These are phyloP conservation scores for Panicum miliaceum DNA, from an alignment of 176 grass and related monocot species.

Conservation along the genomic window DNA sequence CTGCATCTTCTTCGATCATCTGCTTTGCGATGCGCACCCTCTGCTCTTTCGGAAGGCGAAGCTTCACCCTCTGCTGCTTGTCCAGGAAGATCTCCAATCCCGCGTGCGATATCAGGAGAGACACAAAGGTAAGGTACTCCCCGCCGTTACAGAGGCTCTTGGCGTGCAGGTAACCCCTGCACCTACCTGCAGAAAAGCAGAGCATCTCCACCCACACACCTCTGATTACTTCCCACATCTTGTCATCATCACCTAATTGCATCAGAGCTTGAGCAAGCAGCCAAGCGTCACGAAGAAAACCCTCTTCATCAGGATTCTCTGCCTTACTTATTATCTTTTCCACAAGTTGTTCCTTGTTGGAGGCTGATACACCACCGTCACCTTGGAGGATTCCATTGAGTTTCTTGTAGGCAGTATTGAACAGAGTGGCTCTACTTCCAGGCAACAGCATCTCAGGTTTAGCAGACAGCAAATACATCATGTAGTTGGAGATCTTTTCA, in stretches of 20 bases:
- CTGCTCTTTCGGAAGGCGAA: neutral
- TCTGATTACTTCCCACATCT: slow-evolving; percentile 1
- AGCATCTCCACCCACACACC: slow-evolving; percentile 12
- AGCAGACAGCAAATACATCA: neutral
- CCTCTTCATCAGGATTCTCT: neutral
- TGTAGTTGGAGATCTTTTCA: neutral
- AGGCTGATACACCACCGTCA: accelerated
- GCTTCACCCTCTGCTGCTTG: neutral
- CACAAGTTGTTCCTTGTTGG: neutral
- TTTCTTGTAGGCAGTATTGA: neutral
- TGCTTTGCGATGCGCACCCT: neutral
- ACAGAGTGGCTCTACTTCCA: neutral
- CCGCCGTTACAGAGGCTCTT: neutral
- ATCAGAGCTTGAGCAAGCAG: neutral
- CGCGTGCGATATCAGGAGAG: neutral
- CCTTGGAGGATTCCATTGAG: neutral
- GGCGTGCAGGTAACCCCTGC: neutral
- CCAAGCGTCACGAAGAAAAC: neutral
- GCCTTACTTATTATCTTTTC: neutral
- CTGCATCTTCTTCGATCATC: neutral
- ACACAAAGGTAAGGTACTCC: neutral
- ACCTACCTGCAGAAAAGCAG: slow-evolving; percentile 2
- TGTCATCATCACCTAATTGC: neutral
- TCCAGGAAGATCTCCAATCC: neutral
- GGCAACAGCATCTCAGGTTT: neutral